These are phyloP conservation scores for Parachaetomium inaequale DNA, from an alignment of 495 filamentous ascomycete species.

Conservation along the genomic window DNA sequence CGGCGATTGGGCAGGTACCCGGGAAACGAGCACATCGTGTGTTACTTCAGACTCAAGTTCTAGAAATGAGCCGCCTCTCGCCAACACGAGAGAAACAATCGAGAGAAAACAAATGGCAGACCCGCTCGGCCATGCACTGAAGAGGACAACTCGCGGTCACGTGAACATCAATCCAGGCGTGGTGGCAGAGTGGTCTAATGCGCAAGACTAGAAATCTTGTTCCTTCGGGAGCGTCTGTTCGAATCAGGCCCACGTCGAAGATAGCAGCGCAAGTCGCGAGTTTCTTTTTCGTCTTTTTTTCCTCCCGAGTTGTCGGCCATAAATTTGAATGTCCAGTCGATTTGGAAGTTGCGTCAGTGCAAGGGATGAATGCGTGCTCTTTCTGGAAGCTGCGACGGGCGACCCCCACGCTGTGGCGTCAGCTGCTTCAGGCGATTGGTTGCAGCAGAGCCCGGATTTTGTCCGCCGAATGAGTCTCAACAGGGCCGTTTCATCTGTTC, in stretches of 20 bases:
- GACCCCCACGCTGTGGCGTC: neutral
- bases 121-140: neutral
- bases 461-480: neutral
- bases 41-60: too few relatives aligned
- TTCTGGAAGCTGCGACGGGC: neutral
- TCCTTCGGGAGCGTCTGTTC: constrained; percentile 24
- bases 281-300: constrained; percentile 3
- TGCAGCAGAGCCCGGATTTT: neutral
- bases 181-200: constrained; percentile 23
- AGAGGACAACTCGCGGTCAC: neutral
- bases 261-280: neutral
- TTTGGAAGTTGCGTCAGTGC: neutral
- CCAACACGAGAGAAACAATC: too few relatives aligned
- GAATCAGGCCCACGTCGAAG: constrained; percentile 26
- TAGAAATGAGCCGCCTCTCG: too few relatives aligned
- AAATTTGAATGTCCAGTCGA: neutral
- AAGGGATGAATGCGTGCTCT: neutral
- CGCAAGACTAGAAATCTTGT: constrained; percentile 28
- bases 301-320: neutral
- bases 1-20: too few relatives aligned
- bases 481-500: neutral
- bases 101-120: neutral
- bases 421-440: neutral
- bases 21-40: too few relatives aligned
- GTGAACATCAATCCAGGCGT: constrained; percentile 10